Evolutionary conservation across 2,329 filamentous ascomycete species (phyloP).

Genomic region (Talaromyces funiculosus): DNA sequence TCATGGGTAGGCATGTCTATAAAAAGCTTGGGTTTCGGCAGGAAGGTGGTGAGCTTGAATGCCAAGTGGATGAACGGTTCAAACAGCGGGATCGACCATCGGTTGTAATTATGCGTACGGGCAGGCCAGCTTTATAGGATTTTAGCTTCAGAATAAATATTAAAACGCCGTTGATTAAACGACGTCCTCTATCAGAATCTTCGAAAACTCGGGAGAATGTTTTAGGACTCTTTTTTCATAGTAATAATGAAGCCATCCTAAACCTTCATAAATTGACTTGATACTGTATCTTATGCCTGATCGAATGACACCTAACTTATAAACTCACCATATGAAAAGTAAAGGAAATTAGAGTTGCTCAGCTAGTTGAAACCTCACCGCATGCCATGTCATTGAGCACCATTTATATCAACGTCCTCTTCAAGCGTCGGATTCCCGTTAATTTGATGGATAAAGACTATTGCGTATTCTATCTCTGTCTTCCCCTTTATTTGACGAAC

Average conservation of each 20-base stretch:
- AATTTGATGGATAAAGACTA: not conserved
- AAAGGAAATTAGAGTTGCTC: no score
- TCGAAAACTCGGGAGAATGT: no score
- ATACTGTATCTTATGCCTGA: no score
- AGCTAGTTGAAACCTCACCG: no score
- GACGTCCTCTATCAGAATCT: no score
- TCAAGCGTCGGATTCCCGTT: not conserved
- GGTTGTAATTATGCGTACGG: not conserved
- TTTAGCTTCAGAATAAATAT: not conserved
- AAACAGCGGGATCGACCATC: not conserved
- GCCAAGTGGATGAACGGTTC: not conserved
- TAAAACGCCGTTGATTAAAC: no score
- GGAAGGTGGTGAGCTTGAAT: not conserved
- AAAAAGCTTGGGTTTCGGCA: not conserved
- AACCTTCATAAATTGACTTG: no score
- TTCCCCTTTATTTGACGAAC: constrained; percentile 7
- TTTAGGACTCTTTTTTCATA: no score
- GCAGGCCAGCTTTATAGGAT: not conserved
- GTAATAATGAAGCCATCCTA: no score
- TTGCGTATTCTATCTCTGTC: not conserved
- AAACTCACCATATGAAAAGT: no score
- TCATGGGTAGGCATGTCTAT: not conserved
- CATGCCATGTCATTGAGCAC: not conserved
- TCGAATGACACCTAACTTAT: no score
- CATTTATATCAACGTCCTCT: not conserved